These are phyloP conservation scores for Hypoxylon sp. DNA, from an alignment of 2,329 filamentous ascomycete genomes.

Conservation along the genomic window DNA sequence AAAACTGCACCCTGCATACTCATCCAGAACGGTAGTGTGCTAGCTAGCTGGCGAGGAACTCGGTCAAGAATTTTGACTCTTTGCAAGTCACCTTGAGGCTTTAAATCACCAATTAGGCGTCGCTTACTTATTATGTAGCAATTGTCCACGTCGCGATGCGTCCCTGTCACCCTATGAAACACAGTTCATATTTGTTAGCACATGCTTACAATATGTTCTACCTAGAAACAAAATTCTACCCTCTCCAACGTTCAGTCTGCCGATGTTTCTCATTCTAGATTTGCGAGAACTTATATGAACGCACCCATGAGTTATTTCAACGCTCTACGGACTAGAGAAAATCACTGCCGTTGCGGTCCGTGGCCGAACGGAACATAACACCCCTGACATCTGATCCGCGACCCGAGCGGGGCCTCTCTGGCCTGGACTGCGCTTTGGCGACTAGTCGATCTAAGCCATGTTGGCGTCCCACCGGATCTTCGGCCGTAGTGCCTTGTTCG, in stretches of 20 bases:
- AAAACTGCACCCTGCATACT: slow-evolving; percentile 15
- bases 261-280: slow-evolving; percentile 2
- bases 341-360: slow-evolving; percentile 7
- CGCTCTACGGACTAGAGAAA: not conserved
- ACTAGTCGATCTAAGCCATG: slow-evolving; percentile 8
- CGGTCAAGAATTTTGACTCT: slow-evolving; percentile 13
- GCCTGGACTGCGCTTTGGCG: slow-evolving; percentile 5
- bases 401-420: slow-evolving; percentile 16
- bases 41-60: slow-evolving; percentile 22
- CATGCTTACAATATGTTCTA: not conserved
- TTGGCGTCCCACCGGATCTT: slow-evolving; percentile 14
- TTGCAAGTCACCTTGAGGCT: slow-evolving; percentile 1
- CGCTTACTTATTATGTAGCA: slow-evolving; percentile 28
- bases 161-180: slow-evolving; percentile 34
- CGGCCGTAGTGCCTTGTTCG: slow-evolving; percentile 2
- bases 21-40: slow-evolving; percentile 14
- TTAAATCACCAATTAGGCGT: slow-evolving; percentile 13
- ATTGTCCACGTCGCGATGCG: slow-evolving; percentile 33
- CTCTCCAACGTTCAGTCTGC: not conserved
- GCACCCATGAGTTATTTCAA: not conserved
- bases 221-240: not conserved
- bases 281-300: not conserved
- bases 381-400: slow-evolving; percentile 18
- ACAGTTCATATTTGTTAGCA: slow-evolving; percentile 6
- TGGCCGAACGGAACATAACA: slow-evolving; percentile 19